Base-by-base conservation (phyloP, 768 basidiomycete genomes). In the Coprinopsis sp. region DNA sequence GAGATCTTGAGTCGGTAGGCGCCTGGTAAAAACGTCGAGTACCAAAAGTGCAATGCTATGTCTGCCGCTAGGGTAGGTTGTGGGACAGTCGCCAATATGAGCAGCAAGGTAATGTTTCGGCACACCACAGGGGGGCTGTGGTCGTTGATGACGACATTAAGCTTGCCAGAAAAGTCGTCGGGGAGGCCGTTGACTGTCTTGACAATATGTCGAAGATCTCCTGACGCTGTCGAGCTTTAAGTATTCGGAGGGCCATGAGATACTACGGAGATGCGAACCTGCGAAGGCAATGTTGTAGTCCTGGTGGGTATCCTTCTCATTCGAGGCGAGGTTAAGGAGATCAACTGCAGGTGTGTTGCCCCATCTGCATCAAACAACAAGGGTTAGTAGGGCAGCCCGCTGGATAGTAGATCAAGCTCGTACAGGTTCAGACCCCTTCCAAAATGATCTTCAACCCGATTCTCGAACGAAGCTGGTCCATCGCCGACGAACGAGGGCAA, bases 221-320 rank as follows among this genome's bases (percentile, higher is more conserved):
- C 76, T 6, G 76, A 77, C 0, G 73, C 76, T 77, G 37, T 10
- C n/a, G n/a, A n/a, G n/a, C n/a, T n/a, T n/a, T n/a, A n/a, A n/a
- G n/a, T n/a, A n/a, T n/a, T n/a, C n/a, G n/a, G n/a, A n/a, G n/a
- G n/a, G n/a, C n/a, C n/a, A 14, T 19, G 1, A 11, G 19, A 37
- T 12, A 11, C 31, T 2, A 10, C 3, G 10, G 25, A 11, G 19
- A 1, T 23, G 28, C 51, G 47, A 54, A 64, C 63, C 53, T 43
- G 64, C 44, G 23, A 50, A 66, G 33, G 47, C 62, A 19, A 67
- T 47, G 4, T 51, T 49, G 23, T 61, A 56, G 47, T 67, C 58
- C 39, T 44, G 55, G 2, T 33, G 46, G 0, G 30, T 2, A n/a
- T 54, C 51, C 0, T 57, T 54, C 37, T 67, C 64, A 37, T 65